Evolutionary conservation across 352 stramenopile genomes (phyloP).

Genomic region (Salisapilia sapeloensis): DNA sequence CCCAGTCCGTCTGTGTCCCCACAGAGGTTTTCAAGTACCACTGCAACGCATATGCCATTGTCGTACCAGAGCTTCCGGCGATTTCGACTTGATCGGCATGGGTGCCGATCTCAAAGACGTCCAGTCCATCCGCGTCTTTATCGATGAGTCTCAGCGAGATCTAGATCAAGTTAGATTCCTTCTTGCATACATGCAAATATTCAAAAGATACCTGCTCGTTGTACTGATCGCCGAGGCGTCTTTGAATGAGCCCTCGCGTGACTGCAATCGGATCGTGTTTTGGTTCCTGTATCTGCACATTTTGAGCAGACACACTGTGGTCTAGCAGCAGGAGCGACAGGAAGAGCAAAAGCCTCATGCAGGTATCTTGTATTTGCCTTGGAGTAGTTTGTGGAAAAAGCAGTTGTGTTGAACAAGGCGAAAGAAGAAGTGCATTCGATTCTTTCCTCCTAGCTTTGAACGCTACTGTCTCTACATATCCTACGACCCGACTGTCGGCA

Average conservation of each 20-base stretch:
- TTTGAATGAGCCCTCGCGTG: conserved; percentile 31
- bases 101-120: conserved; percentile 41
- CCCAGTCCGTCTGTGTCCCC: conserved; percentile 67
- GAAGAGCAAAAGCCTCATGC: conserved; percentile 2
- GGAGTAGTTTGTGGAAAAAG: no score
- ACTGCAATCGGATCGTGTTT: conserved; percentile 27
- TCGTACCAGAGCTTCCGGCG: conserved; percentile 26
- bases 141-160: conserved; percentile 32
- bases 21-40: conserved; percentile 62
- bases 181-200: background rate
- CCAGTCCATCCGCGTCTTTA: conserved; percentile 16
- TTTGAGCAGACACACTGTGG: no score
- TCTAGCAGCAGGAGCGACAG: conserved; percentile 3
- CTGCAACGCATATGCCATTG: conserved; percentile 52
- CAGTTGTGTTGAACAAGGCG: no score
- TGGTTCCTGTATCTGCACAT: conserved; percentile 8
- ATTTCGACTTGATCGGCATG: conserved; percentile 32
- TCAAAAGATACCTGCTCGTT: conserved; percentile 27
- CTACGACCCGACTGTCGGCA: no score
- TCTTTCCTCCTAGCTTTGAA: no score
- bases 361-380: no score
- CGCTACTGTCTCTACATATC: no score
- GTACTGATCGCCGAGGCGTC: conserved; percentile 30
- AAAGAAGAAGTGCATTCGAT: no score
- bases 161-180: conserved; percentile 3